These are phyloP conservation scores for Carex parvula DNA, from an alignment of 176 grass and related monocot species.

Conservation along the genomic window DNA sequence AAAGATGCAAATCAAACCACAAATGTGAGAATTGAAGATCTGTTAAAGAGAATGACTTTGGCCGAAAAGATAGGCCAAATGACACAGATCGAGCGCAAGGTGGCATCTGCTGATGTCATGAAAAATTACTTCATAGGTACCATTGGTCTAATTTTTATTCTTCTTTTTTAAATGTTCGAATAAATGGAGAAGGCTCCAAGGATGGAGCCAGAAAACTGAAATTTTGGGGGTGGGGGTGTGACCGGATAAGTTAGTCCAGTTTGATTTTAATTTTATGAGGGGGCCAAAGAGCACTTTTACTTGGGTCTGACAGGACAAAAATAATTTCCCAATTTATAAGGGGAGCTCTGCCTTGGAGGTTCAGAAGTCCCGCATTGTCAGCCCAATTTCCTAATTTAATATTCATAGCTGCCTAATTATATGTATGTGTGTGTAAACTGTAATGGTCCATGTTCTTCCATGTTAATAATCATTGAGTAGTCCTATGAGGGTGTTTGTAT, in stretches of 20 bases:
- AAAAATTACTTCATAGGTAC: conserved; percentile 89
- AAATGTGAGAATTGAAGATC: conserved; percentile 74
- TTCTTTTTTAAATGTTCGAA: neutral
- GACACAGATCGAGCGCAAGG: conserved; percentile 80
- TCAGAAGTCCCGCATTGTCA: neutral
- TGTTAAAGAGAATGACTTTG: conserved; percentile 84
- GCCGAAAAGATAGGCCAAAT: conserved; percentile 95
- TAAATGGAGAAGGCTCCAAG: neutral
- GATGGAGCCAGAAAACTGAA: neutral
- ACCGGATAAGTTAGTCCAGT: neutral
- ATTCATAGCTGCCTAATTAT: neutral
- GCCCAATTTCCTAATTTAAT: neutral
- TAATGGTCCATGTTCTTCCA: neutral
- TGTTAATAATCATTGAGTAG: neutral
- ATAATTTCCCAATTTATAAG: neutral
- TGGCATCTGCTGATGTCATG: conserved; percentile 80
- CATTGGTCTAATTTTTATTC: neutral
- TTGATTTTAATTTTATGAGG: neutral
- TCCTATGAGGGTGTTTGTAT: neutral
- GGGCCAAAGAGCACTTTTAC: neutral
- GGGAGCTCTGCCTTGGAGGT: neutral
- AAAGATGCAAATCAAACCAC: conserved; percentile 72
- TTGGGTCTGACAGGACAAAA: neutral
- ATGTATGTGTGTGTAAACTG: neutral
- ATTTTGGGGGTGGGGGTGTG: neutral